Evolutionary conservation across 1,284 basidiomycete genomes (phyloP).

Genomic region (Heliocybe sulcata): DNA sequence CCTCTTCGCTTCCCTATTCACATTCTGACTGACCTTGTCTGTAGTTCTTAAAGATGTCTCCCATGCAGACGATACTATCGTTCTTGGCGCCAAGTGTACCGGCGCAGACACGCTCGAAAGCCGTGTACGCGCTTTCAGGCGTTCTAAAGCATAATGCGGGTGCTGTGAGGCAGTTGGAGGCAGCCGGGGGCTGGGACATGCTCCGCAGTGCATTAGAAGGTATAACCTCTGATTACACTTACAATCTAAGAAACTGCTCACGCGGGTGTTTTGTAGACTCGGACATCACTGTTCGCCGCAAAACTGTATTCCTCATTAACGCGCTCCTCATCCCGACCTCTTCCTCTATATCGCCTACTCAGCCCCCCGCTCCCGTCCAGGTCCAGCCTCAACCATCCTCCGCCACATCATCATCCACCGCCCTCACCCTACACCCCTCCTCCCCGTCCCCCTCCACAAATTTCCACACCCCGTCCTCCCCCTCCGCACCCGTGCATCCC

Average conservation of each 20-base stretch:
- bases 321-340: conserved; percentile 62
- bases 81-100: conserved; percentile 48
- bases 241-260: conserved; percentile 7
- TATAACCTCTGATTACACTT: conserved; percentile 26
- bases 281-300: conserved; percentile 73
- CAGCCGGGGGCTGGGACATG: conserved; percentile 64
- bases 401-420: conserved; percentile 13
- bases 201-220: conserved; percentile 54
- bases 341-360: too few species aligned
- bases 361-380: background rate
- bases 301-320: conserved; percentile 80
- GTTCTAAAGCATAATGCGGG: conserved; percentile 77
- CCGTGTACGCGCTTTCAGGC: conserved; percentile 82
- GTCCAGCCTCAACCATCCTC: background rate
- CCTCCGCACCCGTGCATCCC: conserved; percentile 38
- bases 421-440: conserved; percentile 8
- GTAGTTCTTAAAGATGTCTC: conserved; percentile 70
- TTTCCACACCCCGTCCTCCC: conserved; percentile 1
- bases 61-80: conserved; percentile 59
- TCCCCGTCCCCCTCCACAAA: conserved; percentile 8
- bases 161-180: conserved; percentile 56
- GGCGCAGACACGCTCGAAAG: conserved; percentile 66
- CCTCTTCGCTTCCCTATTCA: too few species aligned
- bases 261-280: conserved; percentile 44
- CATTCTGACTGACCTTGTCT: conserved; percentile 5